phyloP scores from a whole-genome alignment of 2,329 filamentous ascomycete genomes.

The Myriosclerotinia scirpicola region DNA sequence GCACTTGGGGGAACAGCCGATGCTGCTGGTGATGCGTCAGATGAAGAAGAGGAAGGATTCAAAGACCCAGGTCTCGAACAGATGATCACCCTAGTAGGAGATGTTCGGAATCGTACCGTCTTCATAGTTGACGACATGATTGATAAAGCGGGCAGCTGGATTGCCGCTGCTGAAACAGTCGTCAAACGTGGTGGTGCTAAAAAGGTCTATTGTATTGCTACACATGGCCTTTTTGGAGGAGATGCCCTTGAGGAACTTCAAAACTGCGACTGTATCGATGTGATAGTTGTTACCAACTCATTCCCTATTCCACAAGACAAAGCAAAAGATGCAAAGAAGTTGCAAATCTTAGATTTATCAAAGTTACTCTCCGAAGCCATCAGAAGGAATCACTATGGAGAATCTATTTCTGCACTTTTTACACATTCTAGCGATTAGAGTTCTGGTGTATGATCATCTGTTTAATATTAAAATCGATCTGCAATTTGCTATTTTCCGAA shows the following conservation, averaged over 20 bases:
- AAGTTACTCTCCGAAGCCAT: conserved; percentile 89
- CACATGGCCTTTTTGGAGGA: conserved; percentile 89
- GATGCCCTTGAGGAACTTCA: conserved; percentile 89
- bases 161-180: conserved; percentile 93
- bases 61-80: conserved; percentile 80
- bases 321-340: conserved; percentile 70
- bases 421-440: conserved; percentile 35
- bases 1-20: conserved; percentile 81
- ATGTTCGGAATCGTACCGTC: conserved; percentile 83
- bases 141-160: conserved; percentile 95
- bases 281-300: conserved; percentile 94
- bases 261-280: conserved; percentile 88
- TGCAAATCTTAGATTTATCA: conserved; percentile 86
- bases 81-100: conserved; percentile 95
- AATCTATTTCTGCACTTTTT: conserved; percentile 58
- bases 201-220: conserved; percentile 96
- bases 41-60: conserved; percentile 91
- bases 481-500: conserved; percentile 26
- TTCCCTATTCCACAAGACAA: conserved; percentile 84
- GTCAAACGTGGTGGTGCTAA: conserved; percentile 89
- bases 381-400: conserved; percentile 92
- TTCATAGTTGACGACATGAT: conserved; percentile 99
- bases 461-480: conserved; percentile 49
- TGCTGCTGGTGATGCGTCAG: conserved; percentile 74
- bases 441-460: conserved; percentile 30